Evolutionary conservation across 352 stramenopile species (phyloP).

Genomic region (Phytopythium chamaehyphon): DNA sequence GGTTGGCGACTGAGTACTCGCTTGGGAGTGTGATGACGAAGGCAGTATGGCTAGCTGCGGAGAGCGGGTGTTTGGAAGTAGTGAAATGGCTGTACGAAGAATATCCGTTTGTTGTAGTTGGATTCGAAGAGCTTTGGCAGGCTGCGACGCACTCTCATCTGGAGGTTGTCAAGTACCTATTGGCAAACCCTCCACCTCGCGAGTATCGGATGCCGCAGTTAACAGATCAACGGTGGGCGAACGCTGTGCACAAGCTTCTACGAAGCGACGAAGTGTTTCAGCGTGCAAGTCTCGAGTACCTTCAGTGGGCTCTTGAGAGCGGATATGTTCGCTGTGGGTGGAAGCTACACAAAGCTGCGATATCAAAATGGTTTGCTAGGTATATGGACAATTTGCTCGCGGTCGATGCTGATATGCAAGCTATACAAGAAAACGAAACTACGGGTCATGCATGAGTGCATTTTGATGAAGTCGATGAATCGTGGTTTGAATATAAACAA

Average conservation of each 20-base stretch:
- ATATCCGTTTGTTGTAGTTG: background rate
- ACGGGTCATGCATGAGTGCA: no score
- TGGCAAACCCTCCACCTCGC: background rate
- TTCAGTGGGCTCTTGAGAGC: background rate
- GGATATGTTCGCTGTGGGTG: background rate
- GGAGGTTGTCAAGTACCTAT: background rate
- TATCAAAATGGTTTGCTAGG: background rate
- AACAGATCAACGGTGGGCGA: no score
- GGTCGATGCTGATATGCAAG: background rate
- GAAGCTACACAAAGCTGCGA: background rate
- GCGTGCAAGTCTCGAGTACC: background rate
- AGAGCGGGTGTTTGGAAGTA: background rate
- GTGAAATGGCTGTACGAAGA: constrained; percentile 1
- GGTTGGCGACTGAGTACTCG: background rate
- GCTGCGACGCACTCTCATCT: background rate
- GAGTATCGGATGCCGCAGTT: background rate
- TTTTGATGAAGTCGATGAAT: no score
- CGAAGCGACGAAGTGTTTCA: background rate
- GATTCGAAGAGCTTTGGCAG: background rate
- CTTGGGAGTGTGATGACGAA: background rate
- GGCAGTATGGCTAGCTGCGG: background rate
- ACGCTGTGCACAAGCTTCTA: no score
- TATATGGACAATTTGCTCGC: background rate
- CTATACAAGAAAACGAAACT: no score
- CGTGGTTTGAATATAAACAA: no score